A percentile compares a stretch with the other conserved stretches of the same genome.
These are phyloP conservation scores for Trichoderma pleuroti DNA, from an alignment of 2,329 filamentous ascomycete species.

Conservation along the genomic window DNA sequence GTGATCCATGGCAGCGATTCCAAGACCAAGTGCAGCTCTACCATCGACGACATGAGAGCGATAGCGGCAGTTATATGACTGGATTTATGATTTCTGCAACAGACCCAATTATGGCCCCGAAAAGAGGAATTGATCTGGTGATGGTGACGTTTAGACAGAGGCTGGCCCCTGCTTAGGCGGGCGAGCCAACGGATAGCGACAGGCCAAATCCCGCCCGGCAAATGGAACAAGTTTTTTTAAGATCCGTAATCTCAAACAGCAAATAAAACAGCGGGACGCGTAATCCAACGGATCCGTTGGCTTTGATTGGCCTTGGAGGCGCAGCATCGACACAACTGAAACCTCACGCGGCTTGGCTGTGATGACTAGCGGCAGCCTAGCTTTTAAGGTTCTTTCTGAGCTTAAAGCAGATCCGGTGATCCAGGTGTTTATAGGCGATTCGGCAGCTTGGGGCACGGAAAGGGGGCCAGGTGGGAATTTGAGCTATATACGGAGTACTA, in stretches of 20 bases:
- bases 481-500: background rate
- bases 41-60: background rate
- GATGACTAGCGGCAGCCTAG: background rate
- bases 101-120: background rate
- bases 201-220: background rate
- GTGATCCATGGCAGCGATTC: background rate
- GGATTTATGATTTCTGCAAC: too few relatives aligned
- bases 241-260: background rate
- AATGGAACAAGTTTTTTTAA: background rate
- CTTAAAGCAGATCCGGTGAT: background rate
- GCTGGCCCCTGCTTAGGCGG: background rate
- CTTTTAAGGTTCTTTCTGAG: slow-evolving; percentile 15
- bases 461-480: background rate
- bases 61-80: background rate
- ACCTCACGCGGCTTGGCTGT: background rate
- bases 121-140: background rate
- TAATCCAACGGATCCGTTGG: background rate
- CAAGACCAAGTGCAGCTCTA: background rate
- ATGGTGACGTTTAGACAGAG: background rate
- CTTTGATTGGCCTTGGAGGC: slow-evolving; percentile 4
- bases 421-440: background rate
- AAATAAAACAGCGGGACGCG: slow-evolving; percentile 1
- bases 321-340: background rate
- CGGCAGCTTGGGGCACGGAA: background rate
- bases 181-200: background rate